phyloP scores from a whole-genome alignment of 371 early-diverging fungal genomes.

The Lichtheimia ornata region DNA sequence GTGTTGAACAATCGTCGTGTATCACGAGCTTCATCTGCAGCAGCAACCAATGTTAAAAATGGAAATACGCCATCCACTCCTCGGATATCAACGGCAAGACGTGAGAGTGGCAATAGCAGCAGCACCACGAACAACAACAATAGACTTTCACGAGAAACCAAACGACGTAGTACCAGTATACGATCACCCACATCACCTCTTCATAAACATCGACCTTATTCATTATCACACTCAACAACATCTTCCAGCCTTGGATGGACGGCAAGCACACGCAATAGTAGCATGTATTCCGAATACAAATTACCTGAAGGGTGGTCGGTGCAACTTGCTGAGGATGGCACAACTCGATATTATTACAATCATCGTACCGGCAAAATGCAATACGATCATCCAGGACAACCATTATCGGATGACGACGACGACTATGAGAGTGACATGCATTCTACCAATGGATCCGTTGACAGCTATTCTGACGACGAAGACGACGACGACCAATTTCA shows the following conservation, averaged over 20 bases:
- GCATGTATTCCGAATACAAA: neutral
- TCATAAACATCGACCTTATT: constrained; percentile 11
- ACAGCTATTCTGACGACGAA: constrained; percentile 14
- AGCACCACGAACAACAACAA: neutral
- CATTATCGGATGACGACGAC: constrained; percentile 10
- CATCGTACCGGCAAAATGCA: constrained; percentile 31
- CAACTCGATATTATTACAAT: constrained; percentile 38
- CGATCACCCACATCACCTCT: neutral
- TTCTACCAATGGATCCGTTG: neutral
- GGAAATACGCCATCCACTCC: neutral
- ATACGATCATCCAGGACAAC: constrained; percentile 28
- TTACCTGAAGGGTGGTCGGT: constrained; percentile 47
- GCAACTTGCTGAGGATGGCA: constrained; percentile 42
- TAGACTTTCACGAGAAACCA: neutral
- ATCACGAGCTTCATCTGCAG: no score
- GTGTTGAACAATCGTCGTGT: no score
- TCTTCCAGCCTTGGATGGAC: constrained; percentile 18
- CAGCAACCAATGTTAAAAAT: neutral
- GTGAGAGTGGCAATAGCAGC: no score
- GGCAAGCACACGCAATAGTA: constrained; percentile 7
- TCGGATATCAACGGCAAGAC: no score
- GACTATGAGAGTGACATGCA: constrained; percentile 15
- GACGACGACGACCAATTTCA: constrained; percentile 1
- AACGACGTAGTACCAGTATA: neutral
- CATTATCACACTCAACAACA: constrained; percentile 11